A percentile compares a stretch with the other conserved stretches of the same genome.
Evolutionary conservation across 306 rosid genomes (phyloP).

Genomic region (Trifolium pratense): DNA sequence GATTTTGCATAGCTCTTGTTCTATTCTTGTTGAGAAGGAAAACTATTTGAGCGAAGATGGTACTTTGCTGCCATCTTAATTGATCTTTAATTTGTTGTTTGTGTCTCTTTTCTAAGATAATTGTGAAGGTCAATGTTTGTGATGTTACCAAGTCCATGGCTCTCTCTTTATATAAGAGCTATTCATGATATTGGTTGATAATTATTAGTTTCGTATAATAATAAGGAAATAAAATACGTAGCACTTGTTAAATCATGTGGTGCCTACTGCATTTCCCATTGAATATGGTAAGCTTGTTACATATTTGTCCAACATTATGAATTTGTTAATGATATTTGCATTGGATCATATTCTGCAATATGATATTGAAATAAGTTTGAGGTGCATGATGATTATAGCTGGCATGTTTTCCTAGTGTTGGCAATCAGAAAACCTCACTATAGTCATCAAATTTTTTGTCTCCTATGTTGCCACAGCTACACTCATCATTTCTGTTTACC

Average conservation of each 20-base stretch:
- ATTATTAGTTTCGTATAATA: background rate
- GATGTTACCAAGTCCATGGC: slow-evolving; percentile 16
- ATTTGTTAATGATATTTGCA: slow-evolving; percentile 12
- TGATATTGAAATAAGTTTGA: background rate
- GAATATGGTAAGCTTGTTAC: slow-evolving; percentile 47
- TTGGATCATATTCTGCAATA: background rate
- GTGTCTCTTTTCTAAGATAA: background rate
- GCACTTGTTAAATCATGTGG: slow-evolving; percentile 49
- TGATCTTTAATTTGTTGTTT: background rate
- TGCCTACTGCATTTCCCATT: slow-evolving; percentile 40
- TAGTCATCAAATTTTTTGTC: slow-evolving; percentile 47
- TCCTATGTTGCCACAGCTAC: slow-evolving; percentile 52
- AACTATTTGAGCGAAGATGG: slow-evolving; percentile 65
- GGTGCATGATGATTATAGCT: slow-evolving; percentile 30
- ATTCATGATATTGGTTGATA: background rate
- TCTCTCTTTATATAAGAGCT: slow-evolving; percentile 35
- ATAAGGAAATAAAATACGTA: slow-evolving; percentile 1
- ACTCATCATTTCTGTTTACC: background rate
- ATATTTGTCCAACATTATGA: slow-evolving; percentile 42
- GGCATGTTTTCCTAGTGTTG: slow-evolving; percentile 39
- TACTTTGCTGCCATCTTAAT: slow-evolving; percentile 60
- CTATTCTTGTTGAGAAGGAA: slow-evolving; percentile 58
- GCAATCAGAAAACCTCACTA: slow-evolving; percentile 37
- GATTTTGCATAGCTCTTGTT: slow-evolving; percentile 21
- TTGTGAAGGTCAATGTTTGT: slow-evolving; percentile 10